A percentile compares a stretch with the other conserved stretches of the same genome.
Conservation (phyloP, 225 moss, liverwort and hornwort genomes). For the Asterella californica region DNA sequence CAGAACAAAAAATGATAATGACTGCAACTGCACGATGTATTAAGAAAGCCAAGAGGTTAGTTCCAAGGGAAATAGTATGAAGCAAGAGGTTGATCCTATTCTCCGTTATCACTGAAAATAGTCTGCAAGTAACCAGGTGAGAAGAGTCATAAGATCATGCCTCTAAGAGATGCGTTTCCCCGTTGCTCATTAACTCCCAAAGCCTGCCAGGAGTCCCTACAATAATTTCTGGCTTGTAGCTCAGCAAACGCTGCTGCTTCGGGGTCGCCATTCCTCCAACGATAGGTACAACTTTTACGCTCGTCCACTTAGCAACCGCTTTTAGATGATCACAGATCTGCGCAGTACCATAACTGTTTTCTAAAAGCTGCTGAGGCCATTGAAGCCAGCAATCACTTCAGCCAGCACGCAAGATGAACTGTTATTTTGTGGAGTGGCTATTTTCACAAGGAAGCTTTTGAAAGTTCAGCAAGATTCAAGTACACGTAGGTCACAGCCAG, state of each 20-base stretch:
- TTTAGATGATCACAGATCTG: slow-evolving; percentile 92
- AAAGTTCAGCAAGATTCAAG: background rate
- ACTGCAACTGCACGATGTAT: slow-evolving; percentile 48
- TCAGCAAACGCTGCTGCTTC: slow-evolving; percentile 86
- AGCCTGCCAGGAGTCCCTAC: slow-evolving; percentile 95
- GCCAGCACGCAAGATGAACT: too few relatives aligned
- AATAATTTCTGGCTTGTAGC: slow-evolving; percentile 80
- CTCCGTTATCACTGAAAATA: background rate
- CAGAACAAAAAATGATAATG: slow-evolving; percentile 88
- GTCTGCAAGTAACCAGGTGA: background rate
- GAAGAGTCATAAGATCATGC: slow-evolving; percentile 27
- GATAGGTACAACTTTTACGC: slow-evolving; percentile 80
- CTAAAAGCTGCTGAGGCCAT: background rate
- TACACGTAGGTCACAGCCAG: background rate
- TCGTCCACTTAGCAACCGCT: slow-evolving; percentile 78
- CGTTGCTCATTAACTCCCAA: slow-evolving; percentile 96
- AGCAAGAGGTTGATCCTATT: background rate
- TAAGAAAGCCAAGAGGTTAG: background rate
- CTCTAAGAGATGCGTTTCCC: slow-evolving; percentile 84
- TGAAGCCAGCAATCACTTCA: background rate
- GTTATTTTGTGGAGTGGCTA: too few relatives aligned
- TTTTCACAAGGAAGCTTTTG: too few relatives aligned
- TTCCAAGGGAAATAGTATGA: background rate
- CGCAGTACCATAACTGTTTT: background rate
- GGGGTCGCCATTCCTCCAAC: slow-evolving; percentile 95